Base-by-base conservation (phyloP, 1,139 yeast genomes). In the Debaryomycetaceae sp. region DNA sequence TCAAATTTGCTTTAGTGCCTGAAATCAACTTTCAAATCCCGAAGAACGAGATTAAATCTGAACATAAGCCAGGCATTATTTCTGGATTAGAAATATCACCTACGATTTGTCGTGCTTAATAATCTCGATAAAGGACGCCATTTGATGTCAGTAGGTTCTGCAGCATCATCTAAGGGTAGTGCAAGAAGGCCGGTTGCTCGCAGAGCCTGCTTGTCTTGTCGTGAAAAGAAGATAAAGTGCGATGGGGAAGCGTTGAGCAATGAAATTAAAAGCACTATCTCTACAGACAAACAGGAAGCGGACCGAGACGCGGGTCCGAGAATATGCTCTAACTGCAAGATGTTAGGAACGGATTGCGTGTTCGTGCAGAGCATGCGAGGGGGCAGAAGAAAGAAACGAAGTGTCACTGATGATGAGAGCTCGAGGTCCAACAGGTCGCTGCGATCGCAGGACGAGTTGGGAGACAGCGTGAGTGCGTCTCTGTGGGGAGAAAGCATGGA, bases 151-250 rank as follows among this genome's bases (percentile, higher is more conserved):
- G 36, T 14, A 9, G 24, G 31, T 33, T 13, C 34, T 31, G 8
- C 22, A 30, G 20, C 34, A 30, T 37, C 40, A 14, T 4, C 36
- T 31, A 34, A 36, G 11, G 34, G 27, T 5, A 7, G 24, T 14
- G 24, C 49, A 5, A 45, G 56, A 39, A 51, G 63, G 5, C 60
- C 60, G 24, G 86, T 81, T 5, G 83, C 86, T 1, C 68, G 80
- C 42, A 64, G 83, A 38, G 86, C 87, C 0, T 81, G 87, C 56
- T 63, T 81, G 14, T 70, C 80, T 13, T 81, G 87, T 50, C 75
- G 87, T 27, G 85, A 80, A 50, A 80, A 80, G 64, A 81, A 81
- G 54, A 72, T 81, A 51, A 80, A 80, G 51, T 81, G 87, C 58
- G 85, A 81, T 50, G 86, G 86, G 6, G 83, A 78, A 50, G 56